phyloP scores from a whole-genome alignment of 208 protist genomes.

The Crithidia expoeki region DNA sequence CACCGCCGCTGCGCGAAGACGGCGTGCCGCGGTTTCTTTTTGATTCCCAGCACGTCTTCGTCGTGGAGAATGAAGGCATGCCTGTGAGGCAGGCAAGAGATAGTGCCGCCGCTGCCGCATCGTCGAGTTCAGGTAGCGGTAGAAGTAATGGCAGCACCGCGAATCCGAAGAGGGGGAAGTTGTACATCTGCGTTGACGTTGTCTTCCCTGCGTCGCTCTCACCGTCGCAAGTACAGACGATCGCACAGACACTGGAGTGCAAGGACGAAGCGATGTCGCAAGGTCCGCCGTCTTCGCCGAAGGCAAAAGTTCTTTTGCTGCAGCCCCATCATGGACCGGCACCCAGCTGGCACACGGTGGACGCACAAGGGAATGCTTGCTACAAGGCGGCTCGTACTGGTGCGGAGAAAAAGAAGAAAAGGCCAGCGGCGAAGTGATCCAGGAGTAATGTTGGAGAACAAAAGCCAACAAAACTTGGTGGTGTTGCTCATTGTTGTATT shows the following conservation, averaged over 20 bases:
- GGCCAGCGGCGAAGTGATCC: not conserved
- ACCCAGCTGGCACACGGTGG: slow-evolving; percentile 31
- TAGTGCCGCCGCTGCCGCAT: not conserved
- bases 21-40: slow-evolving; percentile 34
- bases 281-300: not conserved
- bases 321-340: slow-evolving; percentile 22
- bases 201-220: slow-evolving; percentile 31
- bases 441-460: not conserved
- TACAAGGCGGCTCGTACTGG: slow-evolving; percentile 3
- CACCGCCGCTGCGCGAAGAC: slow-evolving; percentile 43
- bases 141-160: slow-evolving; percentile 26
- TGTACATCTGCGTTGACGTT: slow-evolving; percentile 37
- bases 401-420: slow-evolving; percentile 22
- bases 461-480: not conserved
- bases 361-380: slow-evolving; percentile 29
- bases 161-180: slow-evolving; percentile 23
- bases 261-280: not conserved
- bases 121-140: no score
- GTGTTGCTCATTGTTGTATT: not conserved
- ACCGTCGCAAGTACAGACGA: slow-evolving; percentile 9
- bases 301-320: slow-evolving; percentile 6
- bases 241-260: slow-evolving; percentile 19
- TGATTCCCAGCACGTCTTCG: slow-evolving; percentile 42
- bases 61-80: slow-evolving; percentile 92
- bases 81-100: slow-evolving; percentile 45